Conservation (phyloP, 306 rosid species). For the Cucurbita moschata region DNA sequence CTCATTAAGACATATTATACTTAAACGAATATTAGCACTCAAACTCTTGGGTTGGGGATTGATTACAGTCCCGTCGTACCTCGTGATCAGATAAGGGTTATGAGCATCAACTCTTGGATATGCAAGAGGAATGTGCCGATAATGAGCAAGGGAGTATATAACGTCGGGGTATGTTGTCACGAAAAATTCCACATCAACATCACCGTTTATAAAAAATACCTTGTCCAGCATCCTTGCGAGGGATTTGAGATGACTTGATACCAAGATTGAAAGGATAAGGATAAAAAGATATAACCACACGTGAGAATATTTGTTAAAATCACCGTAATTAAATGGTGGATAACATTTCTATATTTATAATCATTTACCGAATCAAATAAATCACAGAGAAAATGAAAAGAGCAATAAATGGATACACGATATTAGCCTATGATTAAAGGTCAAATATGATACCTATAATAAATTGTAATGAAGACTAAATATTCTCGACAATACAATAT, state of each 20-base stretch:
- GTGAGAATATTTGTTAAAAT: too few relatives aligned
- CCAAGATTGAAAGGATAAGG: slow-evolving; percentile 38
- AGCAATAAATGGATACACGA: too few relatives aligned
- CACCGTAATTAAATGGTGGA: slow-evolving; percentile 20
- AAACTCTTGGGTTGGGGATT: slow-evolving; percentile 80
- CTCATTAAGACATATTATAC: slow-evolving; percentile 37
- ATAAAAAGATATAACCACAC: too few relatives aligned
- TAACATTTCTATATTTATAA: too few relatives aligned
- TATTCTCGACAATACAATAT: too few relatives aligned
- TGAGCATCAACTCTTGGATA: slow-evolving; percentile 65
- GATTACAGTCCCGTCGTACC: slow-evolving; percentile 73
- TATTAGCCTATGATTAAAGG: too few relatives aligned
- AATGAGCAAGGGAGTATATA: slow-evolving; percentile 65
- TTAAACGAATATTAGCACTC: slow-evolving; percentile 47
- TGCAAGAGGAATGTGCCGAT: slow-evolving; percentile 67
- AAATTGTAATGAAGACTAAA: too few relatives aligned
- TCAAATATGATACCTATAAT: too few relatives aligned
- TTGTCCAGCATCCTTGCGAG: slow-evolving; percentile 66
- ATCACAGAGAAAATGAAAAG: too few relatives aligned
- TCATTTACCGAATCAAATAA: too few relatives aligned
- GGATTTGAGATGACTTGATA: slow-evolving; percentile 55
- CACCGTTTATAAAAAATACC: slow-evolving; percentile 66
- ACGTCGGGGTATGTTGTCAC: slow-evolving; percentile 80
- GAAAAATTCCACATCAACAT: slow-evolving; percentile 57
- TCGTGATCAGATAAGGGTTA: slow-evolving; percentile 74